These are phyloP conservation scores for Chaetomium tenue DNA, from an alignment of 495 filamentous ascomycete genomes.

Conservation along the genomic window DNA sequence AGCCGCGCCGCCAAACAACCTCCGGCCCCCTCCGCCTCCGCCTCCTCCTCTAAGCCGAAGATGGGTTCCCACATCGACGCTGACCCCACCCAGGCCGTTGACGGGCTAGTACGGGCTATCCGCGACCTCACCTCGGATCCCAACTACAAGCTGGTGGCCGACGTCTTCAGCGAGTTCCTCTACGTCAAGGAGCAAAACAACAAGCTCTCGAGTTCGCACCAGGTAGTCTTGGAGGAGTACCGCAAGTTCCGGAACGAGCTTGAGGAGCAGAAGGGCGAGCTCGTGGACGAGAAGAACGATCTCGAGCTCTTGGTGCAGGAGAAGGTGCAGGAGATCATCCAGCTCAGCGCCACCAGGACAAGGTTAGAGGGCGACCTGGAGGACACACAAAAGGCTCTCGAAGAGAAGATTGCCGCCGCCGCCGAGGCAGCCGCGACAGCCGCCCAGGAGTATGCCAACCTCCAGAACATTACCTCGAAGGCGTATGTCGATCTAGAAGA, in stretches of 20 bases:
- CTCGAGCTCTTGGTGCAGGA: conserved; percentile 34
- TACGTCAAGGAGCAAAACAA: conserved; percentile 42
- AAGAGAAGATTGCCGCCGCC: conserved; percentile 24
- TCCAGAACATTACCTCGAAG: conserved; percentile 14
- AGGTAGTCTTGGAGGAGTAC: conserved; percentile 40
- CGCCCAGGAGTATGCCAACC: conserved; percentile 22
- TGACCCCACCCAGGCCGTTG: conserved; percentile 35
- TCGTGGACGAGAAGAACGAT: conserved; percentile 33
- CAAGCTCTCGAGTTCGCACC: conserved; percentile 35
- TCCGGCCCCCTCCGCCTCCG: conserved; percentile 17
- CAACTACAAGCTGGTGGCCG: conserved; percentile 43
- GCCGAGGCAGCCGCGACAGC: conserved; percentile 25
- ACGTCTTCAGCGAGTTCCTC: conserved; percentile 41
- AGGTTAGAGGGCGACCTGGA: conserved; percentile 32
- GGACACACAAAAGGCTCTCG: conserved; percentile 27
- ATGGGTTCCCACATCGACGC: conserved; percentile 30
- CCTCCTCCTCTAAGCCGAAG: conserved; percentile 19
- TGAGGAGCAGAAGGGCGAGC: conserved; percentile 30
- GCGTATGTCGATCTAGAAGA: conserved; percentile 22
- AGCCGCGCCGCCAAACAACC: conserved; percentile 10
- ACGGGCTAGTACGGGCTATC: conserved; percentile 41
- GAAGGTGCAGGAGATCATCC: conserved; percentile 33
- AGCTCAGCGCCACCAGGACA: conserved; percentile 28
- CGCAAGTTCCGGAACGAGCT: conserved; percentile 39
- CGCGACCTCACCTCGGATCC: conserved; percentile 39